Base-by-base conservation (phyloP, 106 monocot species). In the Dendrobium chrysotoxum region DNA sequence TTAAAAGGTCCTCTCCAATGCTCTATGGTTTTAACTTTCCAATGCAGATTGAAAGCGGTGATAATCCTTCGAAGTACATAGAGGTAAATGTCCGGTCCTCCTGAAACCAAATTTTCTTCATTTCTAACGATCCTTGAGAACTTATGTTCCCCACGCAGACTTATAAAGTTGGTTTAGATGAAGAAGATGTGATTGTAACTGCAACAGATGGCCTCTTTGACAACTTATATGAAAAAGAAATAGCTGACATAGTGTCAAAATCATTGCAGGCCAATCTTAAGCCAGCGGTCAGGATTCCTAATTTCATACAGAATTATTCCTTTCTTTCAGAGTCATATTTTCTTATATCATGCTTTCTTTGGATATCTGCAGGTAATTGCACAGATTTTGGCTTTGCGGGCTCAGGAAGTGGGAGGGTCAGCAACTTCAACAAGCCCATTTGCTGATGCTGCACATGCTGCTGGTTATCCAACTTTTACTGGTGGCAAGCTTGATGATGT, bases 401-500 rank as follows among this genome's bases (percentile, higher is more conserved):
- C 95, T 3, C 95, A 95, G 26, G 95, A 95, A 64, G 88, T 95
- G 35, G 98, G 98, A 12, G 87, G 81, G 61, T 95, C 91, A 10
- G 31, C 79, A 40, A 76, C 82, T 7, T 78, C 78, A 16, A 91
- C 84, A 73, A 95, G 92, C 61, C 98, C 98, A 30, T 98, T 98
- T 79, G 83, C 95, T 1, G 98, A 98, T 79, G 92, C 98, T 23
- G 98, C 98, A 41, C 89, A 86, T 79, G 84, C 85, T 15, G 89
- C 95, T 75, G 95, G 98, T 0, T 95, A 98, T 82, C 88, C 80
- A 11, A 71, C 42, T 41, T 92, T 89, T 35, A 80, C 82, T 9
- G 95, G 98, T 28, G 98, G 98, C 54, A 98, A 98, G 85, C 89
- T 98, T n/a, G 98, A 98, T 65, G 98, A 98, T 82, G 92, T 95